phyloP scores from a whole-genome alignment of 495 filamentous ascomycete species.

The Pseudotulostoma volvatum region DNA sequence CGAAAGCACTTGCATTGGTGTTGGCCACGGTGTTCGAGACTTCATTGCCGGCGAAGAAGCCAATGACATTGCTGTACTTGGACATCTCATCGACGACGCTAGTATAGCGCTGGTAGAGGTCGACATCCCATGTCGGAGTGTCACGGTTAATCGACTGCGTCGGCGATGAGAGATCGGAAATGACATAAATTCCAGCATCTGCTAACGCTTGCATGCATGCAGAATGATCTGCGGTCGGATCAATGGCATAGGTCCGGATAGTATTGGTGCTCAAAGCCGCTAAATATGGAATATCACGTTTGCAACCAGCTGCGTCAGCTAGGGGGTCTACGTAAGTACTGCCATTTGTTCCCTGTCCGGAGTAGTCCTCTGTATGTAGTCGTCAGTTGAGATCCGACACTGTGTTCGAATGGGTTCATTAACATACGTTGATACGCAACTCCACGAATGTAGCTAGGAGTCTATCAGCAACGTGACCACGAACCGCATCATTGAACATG shows the following conservation, averaged over 20 bases:
- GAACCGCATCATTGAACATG: background rate
- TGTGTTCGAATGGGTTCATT: no score
- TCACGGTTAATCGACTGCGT: conserved; percentile 67
- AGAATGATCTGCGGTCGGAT: conserved; percentile 63
- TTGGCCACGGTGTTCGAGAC: conserved; percentile 74
- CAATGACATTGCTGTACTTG: conserved; percentile 72
- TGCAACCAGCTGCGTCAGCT: conserved; percentile 48
- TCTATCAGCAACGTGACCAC: background rate
- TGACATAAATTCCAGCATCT: conserved; percentile 83
- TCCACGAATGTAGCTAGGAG: conserved; percentile 54
- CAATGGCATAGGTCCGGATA: conserved; percentile 85
- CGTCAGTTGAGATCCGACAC: conserved; percentile 5
- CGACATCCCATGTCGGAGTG: conserved; percentile 56
- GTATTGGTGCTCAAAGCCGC: conserved; percentile 65
- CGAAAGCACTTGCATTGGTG: conserved; percentile 74
- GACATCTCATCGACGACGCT: conserved; percentile 63
- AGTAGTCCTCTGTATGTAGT: conserved; percentile 26
- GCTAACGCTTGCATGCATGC: conserved; percentile 70
- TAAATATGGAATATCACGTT: conserved; percentile 71
- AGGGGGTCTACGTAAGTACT: conserved; percentile 49
- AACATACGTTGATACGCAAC: conserved; percentile 70
- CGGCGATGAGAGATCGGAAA: conserved; percentile 76
- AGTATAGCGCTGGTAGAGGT: conserved; percentile 65
- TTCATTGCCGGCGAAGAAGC: conserved; percentile 96
- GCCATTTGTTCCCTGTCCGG: conserved; percentile 20